Conservation (phyloP, 306 rosid genomes). For the Lathyrus aphaca region DNA sequence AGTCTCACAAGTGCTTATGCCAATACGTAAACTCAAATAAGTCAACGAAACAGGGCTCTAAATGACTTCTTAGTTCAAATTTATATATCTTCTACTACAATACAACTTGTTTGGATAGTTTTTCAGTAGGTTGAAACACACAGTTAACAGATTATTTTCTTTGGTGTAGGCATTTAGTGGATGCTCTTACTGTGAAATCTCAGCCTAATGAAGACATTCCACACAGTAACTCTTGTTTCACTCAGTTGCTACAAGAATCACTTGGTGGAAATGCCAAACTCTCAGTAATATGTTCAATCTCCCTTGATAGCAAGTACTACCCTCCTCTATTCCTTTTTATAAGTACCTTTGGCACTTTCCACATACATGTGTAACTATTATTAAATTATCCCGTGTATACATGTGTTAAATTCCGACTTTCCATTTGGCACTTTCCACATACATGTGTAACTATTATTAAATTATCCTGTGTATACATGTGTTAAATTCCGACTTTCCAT, state of each 20-base stretch:
- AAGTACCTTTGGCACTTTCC: constrained; percentile 1
- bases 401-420: neutral
- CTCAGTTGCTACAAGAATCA: constrained; percentile 67
- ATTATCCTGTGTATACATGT: neutral
- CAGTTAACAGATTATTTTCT: neutral
- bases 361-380: neutral
- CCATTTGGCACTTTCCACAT: no score
- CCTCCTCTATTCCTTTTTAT: neutral
- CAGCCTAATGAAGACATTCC: constrained; percentile 49
- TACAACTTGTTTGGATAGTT: constrained; percentile 1
- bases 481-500: neutral
- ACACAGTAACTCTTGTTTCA: constrained; percentile 59
- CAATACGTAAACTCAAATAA: no score
- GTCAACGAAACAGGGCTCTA: neutral
- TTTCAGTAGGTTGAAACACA: neutral
- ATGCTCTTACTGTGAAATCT: constrained; percentile 54
- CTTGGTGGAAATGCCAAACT: constrained; percentile 84
- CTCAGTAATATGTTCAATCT: constrained; percentile 77
- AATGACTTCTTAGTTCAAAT: constrained; percentile 17
- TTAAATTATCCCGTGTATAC: neutral
- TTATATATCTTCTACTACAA: neutral
- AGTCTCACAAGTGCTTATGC: no score
- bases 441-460: neutral
- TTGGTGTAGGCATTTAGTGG: constrained; percentile 70
- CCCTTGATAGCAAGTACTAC: constrained; percentile 64